phyloP scores from a whole-genome alignment of 129 eudicot genomes.

The Tagetes erecta region DNA sequence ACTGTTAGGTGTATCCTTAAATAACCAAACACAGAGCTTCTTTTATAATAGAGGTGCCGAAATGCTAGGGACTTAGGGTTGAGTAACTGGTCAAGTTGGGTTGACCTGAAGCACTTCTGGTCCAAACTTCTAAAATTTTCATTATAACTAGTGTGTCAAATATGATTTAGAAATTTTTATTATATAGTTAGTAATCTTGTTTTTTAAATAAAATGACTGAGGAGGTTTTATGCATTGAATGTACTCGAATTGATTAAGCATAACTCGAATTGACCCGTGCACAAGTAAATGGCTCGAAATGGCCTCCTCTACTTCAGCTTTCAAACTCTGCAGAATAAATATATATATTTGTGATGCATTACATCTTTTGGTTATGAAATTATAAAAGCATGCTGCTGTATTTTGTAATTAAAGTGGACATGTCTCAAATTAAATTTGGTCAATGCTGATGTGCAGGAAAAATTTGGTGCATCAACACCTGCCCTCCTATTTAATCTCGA shows the following conservation, averaged over 20 bases:
- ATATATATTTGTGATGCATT: conserved; percentile 14
- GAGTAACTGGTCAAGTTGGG: background rate
- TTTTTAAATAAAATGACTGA: background rate
- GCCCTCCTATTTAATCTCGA: conserved; percentile 88
- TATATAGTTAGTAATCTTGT: background rate
- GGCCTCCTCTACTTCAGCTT: background rate
- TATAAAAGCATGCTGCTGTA: background rate
- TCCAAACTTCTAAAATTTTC: background rate
- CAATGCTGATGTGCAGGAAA: conserved; percentile 56
- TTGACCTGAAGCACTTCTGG: background rate
- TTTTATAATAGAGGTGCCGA: background rate
- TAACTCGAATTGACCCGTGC: background rate
- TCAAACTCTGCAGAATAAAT: conserved; percentile 1
- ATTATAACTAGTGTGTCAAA: background rate
- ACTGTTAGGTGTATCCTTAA: background rate
- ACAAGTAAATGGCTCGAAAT: background rate
- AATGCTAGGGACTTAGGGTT: background rate
- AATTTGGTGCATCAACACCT: conserved; percentile 79
- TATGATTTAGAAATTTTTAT: background rate
- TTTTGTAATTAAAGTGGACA: background rate
- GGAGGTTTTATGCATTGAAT: background rate
- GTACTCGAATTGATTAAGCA: background rate
- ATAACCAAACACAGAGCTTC: background rate
- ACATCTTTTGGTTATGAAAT: conserved; percentile 7
- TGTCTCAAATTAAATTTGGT: background rate